Evolutionary conservation across 1,139 yeast genomes (phyloP).

Genomic region (Wickerhamomyces sp.): DNA sequence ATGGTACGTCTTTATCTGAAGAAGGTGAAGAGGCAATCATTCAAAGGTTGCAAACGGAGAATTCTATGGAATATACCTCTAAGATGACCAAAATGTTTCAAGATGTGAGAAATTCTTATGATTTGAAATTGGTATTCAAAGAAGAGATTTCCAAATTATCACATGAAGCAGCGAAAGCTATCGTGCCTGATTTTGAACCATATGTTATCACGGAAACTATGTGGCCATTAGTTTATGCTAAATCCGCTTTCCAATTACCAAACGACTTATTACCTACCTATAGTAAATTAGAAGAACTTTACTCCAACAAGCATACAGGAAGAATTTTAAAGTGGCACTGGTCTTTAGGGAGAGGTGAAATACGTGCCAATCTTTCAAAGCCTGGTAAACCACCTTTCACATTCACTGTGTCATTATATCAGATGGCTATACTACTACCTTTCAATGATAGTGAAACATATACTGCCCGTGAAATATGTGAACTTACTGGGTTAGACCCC

Average conservation of each 20-base stretch:
- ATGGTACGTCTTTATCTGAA: slow-evolving; percentile 76
- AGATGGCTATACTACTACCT: slow-evolving; percentile 79
- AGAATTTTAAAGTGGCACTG: slow-evolving; percentile 93
- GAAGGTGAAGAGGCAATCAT: slow-evolving; percentile 85
- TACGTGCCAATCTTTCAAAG: slow-evolving; percentile 81
- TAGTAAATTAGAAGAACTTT: slow-evolving; percentile 63
- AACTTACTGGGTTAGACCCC: slow-evolving; percentile 62
- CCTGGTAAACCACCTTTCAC: slow-evolving; percentile 80
- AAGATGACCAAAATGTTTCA: slow-evolving; percentile 96
- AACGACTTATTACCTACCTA: slow-evolving; percentile 60
- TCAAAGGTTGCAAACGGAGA: slow-evolving; percentile 82
- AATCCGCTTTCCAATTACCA: slow-evolving; percentile 52
- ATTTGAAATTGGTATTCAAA: slow-evolving; percentile 64
- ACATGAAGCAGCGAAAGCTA: slow-evolving; percentile 29
- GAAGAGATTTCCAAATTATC: slow-evolving; percentile 37
- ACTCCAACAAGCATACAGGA: slow-evolving; percentile 75
- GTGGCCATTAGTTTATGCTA: slow-evolving; percentile 70
- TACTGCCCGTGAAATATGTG: slow-evolving; percentile 57
- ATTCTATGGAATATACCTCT: slow-evolving; percentile 88
- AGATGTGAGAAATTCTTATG: slow-evolving; percentile 85
- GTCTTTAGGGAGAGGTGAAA: slow-evolving; percentile 91
- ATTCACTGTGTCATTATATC: slow-evolving; percentile 80
- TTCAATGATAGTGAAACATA: slow-evolving; percentile 64
- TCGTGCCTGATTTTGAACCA: slow-evolving; percentile 65
- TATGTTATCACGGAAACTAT: slow-evolving; percentile 79